Conservation (phyloP, 2,329 filamentous ascomycete species). For the Periconia macrospinosa region DNA sequence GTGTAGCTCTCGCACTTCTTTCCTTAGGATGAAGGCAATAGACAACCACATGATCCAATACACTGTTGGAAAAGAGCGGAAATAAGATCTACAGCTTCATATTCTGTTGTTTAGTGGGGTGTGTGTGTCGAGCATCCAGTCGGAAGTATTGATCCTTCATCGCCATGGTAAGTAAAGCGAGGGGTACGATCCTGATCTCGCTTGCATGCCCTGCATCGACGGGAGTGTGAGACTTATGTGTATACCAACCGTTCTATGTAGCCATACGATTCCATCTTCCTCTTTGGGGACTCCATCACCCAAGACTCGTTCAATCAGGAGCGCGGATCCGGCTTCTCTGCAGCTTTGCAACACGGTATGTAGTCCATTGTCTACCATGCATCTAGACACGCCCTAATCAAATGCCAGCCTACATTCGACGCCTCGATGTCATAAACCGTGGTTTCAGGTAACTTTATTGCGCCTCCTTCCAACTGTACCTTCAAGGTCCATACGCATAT, state of each 20-base stretch:
- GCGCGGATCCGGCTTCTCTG: slow-evolving; percentile 73
- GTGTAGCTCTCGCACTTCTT: too few species aligned
- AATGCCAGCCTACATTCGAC: slow-evolving; percentile 69
- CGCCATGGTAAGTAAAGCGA: slow-evolving; percentile 5
- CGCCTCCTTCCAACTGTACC: too few species aligned
- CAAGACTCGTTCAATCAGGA: slow-evolving; percentile 65
- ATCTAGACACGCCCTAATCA: slow-evolving; percentile 6
- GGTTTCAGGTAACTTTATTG: slow-evolving; percentile 64
- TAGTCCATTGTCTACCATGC: slow-evolving; percentile 11
- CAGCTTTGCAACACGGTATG: slow-evolving; percentile 70
- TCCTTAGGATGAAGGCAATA: too few species aligned
- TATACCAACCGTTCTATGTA: background rate
- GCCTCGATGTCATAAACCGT: slow-evolving; percentile 84
- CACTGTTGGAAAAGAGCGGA: too few species aligned
- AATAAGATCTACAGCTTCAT: too few species aligned
- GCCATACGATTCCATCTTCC: slow-evolving; percentile 57
- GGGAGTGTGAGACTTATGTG: too few species aligned
- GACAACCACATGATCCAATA: too few species aligned
- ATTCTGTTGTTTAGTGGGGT: too few species aligned
- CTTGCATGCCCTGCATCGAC: background rate
- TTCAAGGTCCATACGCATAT: background rate
- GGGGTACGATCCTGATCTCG: background rate
- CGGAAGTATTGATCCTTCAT: too few species aligned
- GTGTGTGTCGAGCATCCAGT: too few species aligned
- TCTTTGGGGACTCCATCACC: slow-evolving; percentile 90